Evolutionary conservation across 1,139 yeast genomes (phyloP).

Genomic region (Hanseniaspora gamundiae): DNA sequence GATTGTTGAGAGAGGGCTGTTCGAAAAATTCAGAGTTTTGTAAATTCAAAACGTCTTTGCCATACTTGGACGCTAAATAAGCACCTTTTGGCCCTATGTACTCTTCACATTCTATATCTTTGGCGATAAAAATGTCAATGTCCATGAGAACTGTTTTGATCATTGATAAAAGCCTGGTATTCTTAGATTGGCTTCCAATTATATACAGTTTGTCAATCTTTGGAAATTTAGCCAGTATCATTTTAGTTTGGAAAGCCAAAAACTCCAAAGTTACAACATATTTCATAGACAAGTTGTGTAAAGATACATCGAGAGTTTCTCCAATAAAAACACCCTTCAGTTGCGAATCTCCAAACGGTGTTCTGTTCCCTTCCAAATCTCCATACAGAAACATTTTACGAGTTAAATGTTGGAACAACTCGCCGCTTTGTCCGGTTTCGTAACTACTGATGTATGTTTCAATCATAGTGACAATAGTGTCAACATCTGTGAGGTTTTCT

Average conservation of each 20-base stretch:
- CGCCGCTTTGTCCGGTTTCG: conserved; percentile 9
- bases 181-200: conserved; percentile 43
- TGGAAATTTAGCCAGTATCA: conserved; percentile 26
- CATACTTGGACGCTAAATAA: conserved; percentile 20
- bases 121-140: conserved; percentile 11
- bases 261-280: conserved; percentile 39
- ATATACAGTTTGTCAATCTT: conserved; percentile 27
- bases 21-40: neutral
- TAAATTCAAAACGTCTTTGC: conserved; percentile 4
- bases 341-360: conserved; percentile 39
- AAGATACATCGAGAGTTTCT: conserved; percentile 26
- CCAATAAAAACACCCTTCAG: conserved; percentile 40
- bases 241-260: conserved; percentile 37
- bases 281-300: conserved; percentile 27
- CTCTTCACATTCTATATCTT: conserved; percentile 16
- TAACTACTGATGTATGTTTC: conserved; percentile 12
- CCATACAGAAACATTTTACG: conserved; percentile 37
- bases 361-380: conserved; percentile 44
- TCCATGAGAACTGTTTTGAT: conserved; percentile 15
- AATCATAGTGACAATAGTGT: conserved; percentile 12
- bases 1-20: neutral
- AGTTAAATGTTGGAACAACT: conserved; percentile 26
- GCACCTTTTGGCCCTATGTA: conserved; percentile 32
- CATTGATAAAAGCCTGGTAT: conserved; percentile 30
- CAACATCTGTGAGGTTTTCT: neutral